A percentile compares a stretch with the other conserved stretches of the same genome.
phyloP scores from a whole-genome alignment of 1,139 yeast genomes.

The Sugiyamaella castrensis region DNA sequence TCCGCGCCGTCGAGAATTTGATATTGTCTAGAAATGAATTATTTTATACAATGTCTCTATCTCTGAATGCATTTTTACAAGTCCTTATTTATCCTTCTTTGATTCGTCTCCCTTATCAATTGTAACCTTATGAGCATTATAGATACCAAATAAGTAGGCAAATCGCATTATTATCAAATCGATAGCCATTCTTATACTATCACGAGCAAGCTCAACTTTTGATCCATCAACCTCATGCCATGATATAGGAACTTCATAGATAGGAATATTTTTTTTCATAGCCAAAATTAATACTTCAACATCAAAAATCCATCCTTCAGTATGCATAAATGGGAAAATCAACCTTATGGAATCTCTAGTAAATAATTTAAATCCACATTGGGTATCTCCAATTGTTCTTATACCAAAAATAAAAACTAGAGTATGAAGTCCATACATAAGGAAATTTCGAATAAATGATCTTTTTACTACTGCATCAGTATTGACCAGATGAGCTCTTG shows the following conservation, averaged over 20 bases:
- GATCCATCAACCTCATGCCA: slow-evolving; percentile 99
- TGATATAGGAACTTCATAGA: slow-evolving; percentile 78
- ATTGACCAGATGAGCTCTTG: slow-evolving; percentile 94
- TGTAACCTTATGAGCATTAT: slow-evolving; percentile 43
- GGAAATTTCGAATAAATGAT: slow-evolving; percentile 78
- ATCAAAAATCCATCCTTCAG: slow-evolving; percentile 98
- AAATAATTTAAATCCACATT: slow-evolving; percentile 94
- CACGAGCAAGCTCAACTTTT: slow-evolving; percentile 87
- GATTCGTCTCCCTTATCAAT: slow-evolving; percentile 1
- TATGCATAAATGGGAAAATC: slow-evolving; percentile 90
- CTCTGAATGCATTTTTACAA: not conserved
- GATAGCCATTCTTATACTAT: slow-evolving; percentile 91
- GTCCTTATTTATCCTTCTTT: slow-evolving; percentile 2
- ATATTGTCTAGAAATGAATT: too few relatives aligned
- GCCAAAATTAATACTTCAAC: slow-evolving; percentile 88
- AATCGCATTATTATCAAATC: slow-evolving; percentile 87
- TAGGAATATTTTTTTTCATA: slow-evolving; percentile 59
- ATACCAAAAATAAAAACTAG: slow-evolving; percentile 87
- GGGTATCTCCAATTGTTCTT: slow-evolving; percentile 83
- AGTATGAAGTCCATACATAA: slow-evolving; percentile 91
- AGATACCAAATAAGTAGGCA: slow-evolving; percentile 83
- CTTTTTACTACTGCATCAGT: slow-evolving; percentile 96
- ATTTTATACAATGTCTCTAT: not conserved
- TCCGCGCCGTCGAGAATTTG: too few relatives aligned
- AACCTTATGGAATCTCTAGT: slow-evolving; percentile 59